phyloP scores from a whole-genome alignment of 352 stramenopile species.

The Globisporangium spinosum region DNA sequence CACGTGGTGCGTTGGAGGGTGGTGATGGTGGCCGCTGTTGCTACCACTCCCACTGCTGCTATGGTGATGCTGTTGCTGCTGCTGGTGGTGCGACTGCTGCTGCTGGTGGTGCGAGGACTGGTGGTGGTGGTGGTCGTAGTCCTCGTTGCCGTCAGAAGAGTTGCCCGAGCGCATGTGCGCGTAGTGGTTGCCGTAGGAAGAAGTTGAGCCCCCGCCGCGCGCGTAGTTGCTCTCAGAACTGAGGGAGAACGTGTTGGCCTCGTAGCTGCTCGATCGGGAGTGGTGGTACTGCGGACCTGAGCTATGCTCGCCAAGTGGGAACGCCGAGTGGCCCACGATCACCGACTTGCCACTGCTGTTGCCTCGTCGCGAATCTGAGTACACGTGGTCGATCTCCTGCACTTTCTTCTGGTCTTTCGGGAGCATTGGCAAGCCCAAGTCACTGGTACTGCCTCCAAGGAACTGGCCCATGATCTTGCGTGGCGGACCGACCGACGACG shows the following conservation, averaged over 20 bases:
- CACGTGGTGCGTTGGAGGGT: conserved; percentile 41
- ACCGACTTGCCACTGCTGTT: conserved; percentile 17
- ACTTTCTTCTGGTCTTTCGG: conserved; percentile 40
- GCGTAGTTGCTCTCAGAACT: conserved; percentile 28
- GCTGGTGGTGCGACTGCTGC: conserved; percentile 28
- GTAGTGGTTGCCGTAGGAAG: conserved; percentile 31
- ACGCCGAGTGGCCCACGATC: conserved; percentile 19
- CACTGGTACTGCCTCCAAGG: conserved; percentile 22
- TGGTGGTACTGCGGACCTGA: conserved; percentile 19
- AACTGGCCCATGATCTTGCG: conserved; percentile 42
- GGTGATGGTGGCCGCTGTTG: conserved; percentile 38
- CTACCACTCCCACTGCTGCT: conserved; percentile 29
- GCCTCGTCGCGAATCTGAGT: conserved; percentile 27
- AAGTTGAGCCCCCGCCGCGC: not conserved
- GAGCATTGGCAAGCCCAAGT: conserved; percentile 25
- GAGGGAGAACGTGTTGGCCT: conserved; percentile 22
- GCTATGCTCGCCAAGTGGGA: conserved; percentile 18
- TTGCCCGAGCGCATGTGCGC: conserved; percentile 27
- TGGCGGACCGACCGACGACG: conserved; percentile 16
- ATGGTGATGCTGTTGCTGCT: conserved; percentile 46
- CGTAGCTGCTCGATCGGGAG: conserved; percentile 18
- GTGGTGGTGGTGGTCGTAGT: conserved; percentile 28
- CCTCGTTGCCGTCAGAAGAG: conserved; percentile 25
- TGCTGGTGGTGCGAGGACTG: conserved; percentile 17
- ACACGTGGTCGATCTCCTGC: conserved; percentile 32